A percentile compares a stretch with the other conserved stretches of the same genome.
Evolutionary conservation across 139 green algal species (phyloP).

Genomic region (Chara braunii): DNA sequence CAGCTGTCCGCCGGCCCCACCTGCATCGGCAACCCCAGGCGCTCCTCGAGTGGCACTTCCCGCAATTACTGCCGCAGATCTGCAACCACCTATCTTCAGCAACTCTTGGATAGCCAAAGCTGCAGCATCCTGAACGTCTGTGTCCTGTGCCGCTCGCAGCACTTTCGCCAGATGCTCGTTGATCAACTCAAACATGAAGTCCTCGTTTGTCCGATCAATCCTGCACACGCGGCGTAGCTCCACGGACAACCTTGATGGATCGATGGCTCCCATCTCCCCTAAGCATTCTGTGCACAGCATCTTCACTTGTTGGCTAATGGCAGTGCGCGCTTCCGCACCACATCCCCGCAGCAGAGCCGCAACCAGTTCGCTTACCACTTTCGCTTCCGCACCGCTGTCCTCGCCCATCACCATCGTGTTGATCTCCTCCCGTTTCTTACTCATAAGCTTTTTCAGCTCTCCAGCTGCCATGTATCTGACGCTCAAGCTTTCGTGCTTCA

Average conservation of each 20-base stretch:
- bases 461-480: slow-evolving; percentile 12
- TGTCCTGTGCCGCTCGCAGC: slow-evolving; percentile 61
- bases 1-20: neutral
- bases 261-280: slow-evolving; percentile 41
- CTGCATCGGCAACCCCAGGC: neutral
- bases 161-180: slow-evolving; percentile 66
- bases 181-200: slow-evolving; percentile 30
- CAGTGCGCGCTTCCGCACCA: slow-evolving; percentile 9
- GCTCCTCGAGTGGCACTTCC: too few species aligned
- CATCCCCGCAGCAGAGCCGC: slow-evolving; percentile 35
- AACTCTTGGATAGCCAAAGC: slow-evolving; percentile 69
- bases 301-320: slow-evolving; percentile 12
- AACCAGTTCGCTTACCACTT: slow-evolving; percentile 19
- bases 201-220: slow-evolving; percentile 17
- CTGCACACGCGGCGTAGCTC: neutral
- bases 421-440: neutral
- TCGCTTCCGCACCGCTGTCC: neutral
- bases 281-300: slow-evolving; percentile 37
- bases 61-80: neutral
- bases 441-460: slow-evolving; percentile 23
- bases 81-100: slow-evolving; percentile 35
- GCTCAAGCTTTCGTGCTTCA: slow-evolving; percentile 24
- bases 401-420: slow-evolving; percentile 7
- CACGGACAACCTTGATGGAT: slow-evolving; percentile 32
- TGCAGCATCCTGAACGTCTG: slow-evolving; percentile 62